A percentile compares a stretch with the other conserved stretches of the same genome.
Evolutionary conservation across 805 yeast species (phyloP).

Genomic region (Yarrowia osloensis): DNA sequence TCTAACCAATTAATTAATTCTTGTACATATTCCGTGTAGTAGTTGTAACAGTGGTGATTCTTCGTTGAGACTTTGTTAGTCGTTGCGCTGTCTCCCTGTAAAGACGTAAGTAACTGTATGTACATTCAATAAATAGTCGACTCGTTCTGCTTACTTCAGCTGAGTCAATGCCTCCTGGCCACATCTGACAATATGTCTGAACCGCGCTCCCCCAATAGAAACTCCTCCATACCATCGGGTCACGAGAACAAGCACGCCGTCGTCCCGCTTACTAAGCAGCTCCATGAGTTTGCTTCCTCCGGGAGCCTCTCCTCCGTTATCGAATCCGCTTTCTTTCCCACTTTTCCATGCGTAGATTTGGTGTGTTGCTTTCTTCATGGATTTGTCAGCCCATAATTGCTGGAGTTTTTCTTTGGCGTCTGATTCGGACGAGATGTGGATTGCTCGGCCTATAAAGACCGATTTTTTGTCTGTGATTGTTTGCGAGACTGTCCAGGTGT

Average conservation of each 20-base stretch:
- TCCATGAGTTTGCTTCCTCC: slow-evolving; percentile 26
- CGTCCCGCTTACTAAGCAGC: background rate
- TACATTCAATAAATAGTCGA: background rate
- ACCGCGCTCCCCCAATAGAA: slow-evolving; percentile 23
- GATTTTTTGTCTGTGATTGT: slow-evolving; percentile 26
- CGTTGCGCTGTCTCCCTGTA: too few species aligned
- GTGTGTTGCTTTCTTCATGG: slow-evolving; percentile 19
- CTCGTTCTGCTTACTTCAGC: background rate
- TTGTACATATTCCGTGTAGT: background rate
- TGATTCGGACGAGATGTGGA: background rate
- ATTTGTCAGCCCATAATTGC: background rate
- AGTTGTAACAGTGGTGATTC: background rate
- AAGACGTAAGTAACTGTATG: background rate
- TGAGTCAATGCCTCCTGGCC: slow-evolving; percentile 23
- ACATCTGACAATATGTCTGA: slow-evolving; percentile 25
- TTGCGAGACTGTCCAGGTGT: background rate
- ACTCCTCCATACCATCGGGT: slow-evolving; percentile 29
- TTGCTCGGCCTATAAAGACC: slow-evolving; percentile 22
- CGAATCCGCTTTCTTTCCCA: background rate
- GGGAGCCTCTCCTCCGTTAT: slow-evolving; percentile 29
- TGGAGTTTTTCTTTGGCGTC: slow-evolving; percentile 19
- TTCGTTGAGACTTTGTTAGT: too few species aligned
- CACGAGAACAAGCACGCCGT: slow-evolving; percentile 14
- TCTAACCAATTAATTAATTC: slow-evolving; percentile 8
- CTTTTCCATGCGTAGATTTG: slow-evolving; percentile 24